Conservation (phyloP, 768 basidiomycete species). For the Crepidotus variabilis region DNA sequence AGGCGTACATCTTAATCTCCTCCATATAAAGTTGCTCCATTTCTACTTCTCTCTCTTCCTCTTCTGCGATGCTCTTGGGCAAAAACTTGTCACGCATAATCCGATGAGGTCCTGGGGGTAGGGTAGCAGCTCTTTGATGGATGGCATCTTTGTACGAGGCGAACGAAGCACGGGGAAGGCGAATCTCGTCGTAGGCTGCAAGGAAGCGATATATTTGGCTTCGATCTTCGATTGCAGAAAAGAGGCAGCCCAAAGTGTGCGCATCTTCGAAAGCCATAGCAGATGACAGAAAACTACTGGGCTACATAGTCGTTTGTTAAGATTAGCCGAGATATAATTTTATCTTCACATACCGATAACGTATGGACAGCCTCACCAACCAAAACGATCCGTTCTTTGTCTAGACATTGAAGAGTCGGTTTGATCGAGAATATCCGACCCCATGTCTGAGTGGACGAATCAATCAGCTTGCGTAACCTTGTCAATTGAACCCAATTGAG, state of each 20-base stretch:
- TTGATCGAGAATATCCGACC: not conserved
- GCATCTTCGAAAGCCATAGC: constrained; percentile 1
- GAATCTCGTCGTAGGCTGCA: constrained; percentile 2
- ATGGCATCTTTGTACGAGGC: not conserved
- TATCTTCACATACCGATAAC: not conserved
- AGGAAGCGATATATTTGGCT: not conserved
- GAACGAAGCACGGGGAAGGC: not conserved
- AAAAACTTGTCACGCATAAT: not conserved
- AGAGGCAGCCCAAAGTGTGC: not conserved
- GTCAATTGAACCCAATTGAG: too few relatives aligned
- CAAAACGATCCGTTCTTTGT: not conserved
- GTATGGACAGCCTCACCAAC: constrained; percentile 4
- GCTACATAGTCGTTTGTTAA: not conserved
- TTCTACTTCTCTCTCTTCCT: too few relatives aligned
- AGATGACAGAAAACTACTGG: not conserved
- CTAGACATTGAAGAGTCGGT: not conserved
- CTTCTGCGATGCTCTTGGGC: too few relatives aligned
- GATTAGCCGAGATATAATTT: too few relatives aligned
- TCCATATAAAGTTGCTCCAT: too few relatives aligned
- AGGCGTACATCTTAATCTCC: too few relatives aligned
- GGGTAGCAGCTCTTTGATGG: not conserved
- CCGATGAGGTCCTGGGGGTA: not conserved
- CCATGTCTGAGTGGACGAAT: too few relatives aligned
- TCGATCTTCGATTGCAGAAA: not conserved
- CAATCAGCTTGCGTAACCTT: too few relatives aligned